Base-by-base conservation (phyloP, 805 yeast species). In the Metschnikowia bowlesiae region DNA sequence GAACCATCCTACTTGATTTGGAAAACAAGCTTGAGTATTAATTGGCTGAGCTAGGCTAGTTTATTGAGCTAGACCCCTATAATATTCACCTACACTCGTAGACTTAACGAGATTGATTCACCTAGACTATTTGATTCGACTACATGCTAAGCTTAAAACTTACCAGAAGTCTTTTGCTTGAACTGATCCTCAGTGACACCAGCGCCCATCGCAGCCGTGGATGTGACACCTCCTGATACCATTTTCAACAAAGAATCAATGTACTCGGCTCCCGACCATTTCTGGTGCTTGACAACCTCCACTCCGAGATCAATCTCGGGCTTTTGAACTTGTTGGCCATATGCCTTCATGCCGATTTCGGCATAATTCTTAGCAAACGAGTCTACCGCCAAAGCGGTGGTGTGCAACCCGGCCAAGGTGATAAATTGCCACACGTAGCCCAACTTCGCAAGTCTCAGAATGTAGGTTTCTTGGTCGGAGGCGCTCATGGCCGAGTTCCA, bases 261-360 rank as follows among this genome's bases (percentile, higher is more conserved):
- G 76, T 89, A 91, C 73, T 89, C 96, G 31, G 98, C 98, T 67
- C 98, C 98, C 39, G 97, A 89, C 98, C 98, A 92, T 71, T 91
- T 89, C 73, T 92, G 98, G 72, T 92, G 98, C 79, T 90, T 92
- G 56, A 92, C 95, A 52, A 92, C 96, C 71, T 92, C 98, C 58
- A 91, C 96, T 57, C 89, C 91, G 53, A 76, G 77, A 62, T 85
- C 89, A 68, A 91, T 87, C 77, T 92, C 98, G 53, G 83, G 86
- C 55, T 84, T 81, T 75, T 92, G 98, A 53, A 92, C 85, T 57
- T 76, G 76, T 67, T 84, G 85, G 50, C 97, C 98, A 68, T 92
- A 92, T 7, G 97, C 97, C 73, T 85, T 86, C 98, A 92, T 92
- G 59, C 97, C 98, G 59, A 81, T 79, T 68, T 81, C 75, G 49